Conservation (phyloP, 129 eudicot genomes). For the Pittosporum tobira region DNA sequence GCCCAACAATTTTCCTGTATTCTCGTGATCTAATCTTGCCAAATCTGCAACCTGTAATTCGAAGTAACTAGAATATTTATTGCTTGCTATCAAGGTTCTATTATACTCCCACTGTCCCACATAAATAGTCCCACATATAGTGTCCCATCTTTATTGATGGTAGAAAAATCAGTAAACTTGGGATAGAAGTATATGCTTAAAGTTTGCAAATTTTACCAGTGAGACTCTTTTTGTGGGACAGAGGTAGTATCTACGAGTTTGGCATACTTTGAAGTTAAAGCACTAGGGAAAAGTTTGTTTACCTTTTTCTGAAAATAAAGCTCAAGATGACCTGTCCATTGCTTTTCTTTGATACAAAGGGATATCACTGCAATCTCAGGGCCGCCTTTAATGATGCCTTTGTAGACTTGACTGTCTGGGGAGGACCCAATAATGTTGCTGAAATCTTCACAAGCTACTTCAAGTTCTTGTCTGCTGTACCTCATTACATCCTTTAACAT, state of each 20-base stretch:
- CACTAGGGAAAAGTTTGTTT: not conserved
- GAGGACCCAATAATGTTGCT: constrained; percentile 94
- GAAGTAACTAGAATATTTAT: constrained; percentile 11
- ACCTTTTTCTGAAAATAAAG: constrained; percentile 90
- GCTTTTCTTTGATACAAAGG: constrained; percentile 67
- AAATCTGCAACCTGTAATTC: constrained; percentile 69
- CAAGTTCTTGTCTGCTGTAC: constrained; percentile 73
- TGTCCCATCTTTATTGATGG: no score
- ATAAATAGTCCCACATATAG: no score
- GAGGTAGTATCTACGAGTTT: not conserved
- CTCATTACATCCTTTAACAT: constrained; percentile 54
- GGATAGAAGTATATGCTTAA: no score
- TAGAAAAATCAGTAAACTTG: no score
- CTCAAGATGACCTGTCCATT: constrained; percentile 75
- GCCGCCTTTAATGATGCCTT: constrained; percentile 86
- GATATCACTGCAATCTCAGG: constrained; percentile 87
- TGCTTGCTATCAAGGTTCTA: not conserved
- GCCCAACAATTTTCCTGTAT: constrained; percentile 65
- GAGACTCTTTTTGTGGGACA: no score
- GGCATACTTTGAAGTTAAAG: not conserved
- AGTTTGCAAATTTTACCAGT: no score
- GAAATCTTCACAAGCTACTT: constrained; percentile 95
- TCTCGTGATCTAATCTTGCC: constrained; percentile 75
- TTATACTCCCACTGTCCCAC: no score
- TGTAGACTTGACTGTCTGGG: constrained; percentile 66